phyloP scores from a whole-genome alignment of 768 basidiomycete genomes.

The Filobasidium floriforme region DNA sequence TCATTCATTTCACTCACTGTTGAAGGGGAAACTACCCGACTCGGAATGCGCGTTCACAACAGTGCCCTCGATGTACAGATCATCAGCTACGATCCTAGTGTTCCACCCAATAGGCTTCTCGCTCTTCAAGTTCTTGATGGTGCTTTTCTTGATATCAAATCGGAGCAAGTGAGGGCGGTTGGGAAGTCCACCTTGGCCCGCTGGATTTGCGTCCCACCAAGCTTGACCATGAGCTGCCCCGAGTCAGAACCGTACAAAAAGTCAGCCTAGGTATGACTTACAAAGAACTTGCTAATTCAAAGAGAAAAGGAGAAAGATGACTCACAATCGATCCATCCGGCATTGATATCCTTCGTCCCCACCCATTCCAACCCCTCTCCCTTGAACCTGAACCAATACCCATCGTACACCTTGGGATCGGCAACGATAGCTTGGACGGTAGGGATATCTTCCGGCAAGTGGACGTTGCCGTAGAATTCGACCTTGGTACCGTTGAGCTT shows the following conservation, averaged over 20 bases:
- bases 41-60: no score
- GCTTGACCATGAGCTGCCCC: conserved; percentile 48
- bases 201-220: conserved; percentile 45
- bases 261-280: no score
- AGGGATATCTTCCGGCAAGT: conserved; percentile 49
- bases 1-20: no score
- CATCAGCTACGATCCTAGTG: conserved; percentile 29
- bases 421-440: conserved; percentile 45
- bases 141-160: conserved; percentile 50
- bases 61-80: conserved; percentile 2
- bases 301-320: not conserved
- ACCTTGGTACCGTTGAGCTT: conserved; percentile 31
- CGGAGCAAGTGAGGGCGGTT: conserved; percentile 50
- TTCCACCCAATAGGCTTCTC: conserved; percentile 54
- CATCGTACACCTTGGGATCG: conserved; percentile 43
- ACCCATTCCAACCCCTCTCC: conserved; percentile 49
- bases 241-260: no score
- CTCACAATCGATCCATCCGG: conserved; percentile 49
- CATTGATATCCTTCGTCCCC: conserved; percentile 47
- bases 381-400: conserved; percentile 22
- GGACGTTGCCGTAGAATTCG: conserved; percentile 49
- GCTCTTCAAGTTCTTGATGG: conserved; percentile 47
- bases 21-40: no score
- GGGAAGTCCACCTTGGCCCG: conserved; percentile 44
- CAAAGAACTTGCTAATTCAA: not conserved